Base-by-base conservation (phyloP, 202 grass and related monocot species). In the Brachypodium distachyon region DNA sequence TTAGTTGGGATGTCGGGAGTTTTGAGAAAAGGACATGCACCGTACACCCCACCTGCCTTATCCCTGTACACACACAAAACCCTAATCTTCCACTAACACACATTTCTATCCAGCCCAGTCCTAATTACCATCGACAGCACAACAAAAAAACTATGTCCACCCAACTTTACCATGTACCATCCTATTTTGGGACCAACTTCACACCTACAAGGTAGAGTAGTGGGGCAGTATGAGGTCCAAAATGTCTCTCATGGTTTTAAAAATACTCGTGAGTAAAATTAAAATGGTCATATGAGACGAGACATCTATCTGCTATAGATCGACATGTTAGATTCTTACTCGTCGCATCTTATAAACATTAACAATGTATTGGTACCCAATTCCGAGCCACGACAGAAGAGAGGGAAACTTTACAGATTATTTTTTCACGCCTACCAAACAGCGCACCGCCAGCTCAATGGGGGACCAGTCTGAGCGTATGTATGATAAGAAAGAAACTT, bases 1-100 rank as follows among this genome's bases (percentile, higher is more conserved):
- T 83, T 84, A 77, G 69, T 88, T 77, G 76, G 50, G 64, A 86
- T 62, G 67, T 83, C 36, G 52, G 51, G 57, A 76, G 88, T 67
- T 77, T 28, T 47, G 41, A 81, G 78, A 84, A 70, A 84, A 81
- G 67, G 61, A 78, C 81, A 72, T 51, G 60, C 77, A 76, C 41
- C 65, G 65, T 56, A 46, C 67, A 73, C 66, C 77, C 59, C 43
- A 74, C 77, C 77, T 72, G 77, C 73, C 81, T 74, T 56, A 38
- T 26, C 14, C 1, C 21, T 42, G 38, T 74, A 28, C 67, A 44
- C 27, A 50, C 34, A 70, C 9, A 43, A 78, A 84, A 70, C 43
- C 58, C 59, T 77, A 82, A 82, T 12, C 32, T 6, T 29, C 18
- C 52, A 68, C 51, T 41, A 43, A 80, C 25, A 27, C 49, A 60